Percentiles rank a stretch among this genome's conserved stretches.
These are phyloP conservation scores for Diutina ranongensis DNA, from an alignment of 1,139 yeast species.

Conservation along the genomic window DNA sequence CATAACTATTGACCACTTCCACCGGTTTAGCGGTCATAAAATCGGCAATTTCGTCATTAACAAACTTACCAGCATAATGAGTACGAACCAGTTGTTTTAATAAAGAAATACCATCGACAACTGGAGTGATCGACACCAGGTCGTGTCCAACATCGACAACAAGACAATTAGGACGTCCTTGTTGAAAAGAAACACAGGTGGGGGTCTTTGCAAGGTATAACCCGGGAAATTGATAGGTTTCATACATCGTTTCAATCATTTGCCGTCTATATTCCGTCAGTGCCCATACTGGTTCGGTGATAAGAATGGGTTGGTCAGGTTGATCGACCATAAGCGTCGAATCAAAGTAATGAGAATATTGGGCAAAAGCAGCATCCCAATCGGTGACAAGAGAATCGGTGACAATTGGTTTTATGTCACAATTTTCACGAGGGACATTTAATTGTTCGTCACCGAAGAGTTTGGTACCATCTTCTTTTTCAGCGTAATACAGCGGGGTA, in stretches of 20 bases:
- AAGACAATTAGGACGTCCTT: conserved; percentile 86
- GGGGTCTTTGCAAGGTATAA: conserved; percentile 78
- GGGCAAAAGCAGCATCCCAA: conserved; percentile 69
- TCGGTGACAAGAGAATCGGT: conserved; percentile 51
- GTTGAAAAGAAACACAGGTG: conserved; percentile 84
- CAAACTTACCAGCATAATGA: conserved; percentile 50
- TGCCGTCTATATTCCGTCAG: conserved; percentile 55
- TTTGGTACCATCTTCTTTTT: conserved; percentile 13
- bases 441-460: conserved; percentile 48
- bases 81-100: conserved; percentile 61
- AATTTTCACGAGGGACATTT: conserved; percentile 35
- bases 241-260: conserved; percentile 68
- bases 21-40: conserved; percentile 14
- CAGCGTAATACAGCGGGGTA: conserved; percentile 49
- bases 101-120: conserved; percentile 83
- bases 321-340: conserved; percentile 40
- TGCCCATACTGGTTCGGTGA: conserved; percentile 87
- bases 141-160: conserved; percentile 93
- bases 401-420: conserved; percentile 47
- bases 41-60: conserved; percentile 35
- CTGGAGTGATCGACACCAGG: conserved; percentile 76
- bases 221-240: conserved; percentile 70
- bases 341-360: conserved; percentile 45
- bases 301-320: conserved; percentile 60
- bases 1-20: conserved; percentile 13